Base-by-base conservation (phyloP, 108 stramenopile genomes). In the Fistulifera solaris region DNA sequence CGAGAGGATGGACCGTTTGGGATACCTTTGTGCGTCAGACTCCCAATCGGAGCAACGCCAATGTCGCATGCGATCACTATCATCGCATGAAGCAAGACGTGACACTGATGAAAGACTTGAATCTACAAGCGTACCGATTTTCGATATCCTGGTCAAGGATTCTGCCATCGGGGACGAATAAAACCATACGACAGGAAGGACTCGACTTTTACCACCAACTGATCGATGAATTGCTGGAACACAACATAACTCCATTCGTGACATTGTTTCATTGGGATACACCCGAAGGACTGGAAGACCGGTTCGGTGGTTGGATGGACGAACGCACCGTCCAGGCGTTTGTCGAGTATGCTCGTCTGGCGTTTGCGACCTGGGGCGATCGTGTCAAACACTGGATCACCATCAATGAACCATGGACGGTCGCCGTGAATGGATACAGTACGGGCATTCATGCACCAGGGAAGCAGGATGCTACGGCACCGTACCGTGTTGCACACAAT, bases 241-340 rank as follows among this genome's bases (percentile, higher is more conserved):
- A 82, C 43, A 75, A 62, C 56, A 94, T 98, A 47, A 76, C 81
- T 28, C 96, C 96, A 18, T 81, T 78, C 50, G 78, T 92, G 1
- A 96, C 95, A 0, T 66, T 98, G 16, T 96, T 85, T 52, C 96
- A 98, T 57, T 98, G 96, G 96, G 96, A 98, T 66, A 61, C 96
- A 17, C 96, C 96, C 6, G 86, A 93, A 54, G 53, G 56, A 16
- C 56, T 98, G 25, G 72, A 95, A 51, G 85, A 85, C 19, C 60
- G 69, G 45, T 83, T 84, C 48, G 77, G 83, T 38, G 95, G 94
- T 40, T 93, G 93, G 80, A 65, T 85, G 42, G 59, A 63, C 41
- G 24, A 40, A 14, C 39, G 58, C 10, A 71, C 93, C 17, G 67
- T 77, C 6, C 56, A 72, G 13, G 88, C 72, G 43, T 98, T 95